These are phyloP conservation scores for Dactylellina haptotyla DNA, from an alignment of 2,329 filamentous ascomycete genomes.

Conservation along the genomic window DNA sequence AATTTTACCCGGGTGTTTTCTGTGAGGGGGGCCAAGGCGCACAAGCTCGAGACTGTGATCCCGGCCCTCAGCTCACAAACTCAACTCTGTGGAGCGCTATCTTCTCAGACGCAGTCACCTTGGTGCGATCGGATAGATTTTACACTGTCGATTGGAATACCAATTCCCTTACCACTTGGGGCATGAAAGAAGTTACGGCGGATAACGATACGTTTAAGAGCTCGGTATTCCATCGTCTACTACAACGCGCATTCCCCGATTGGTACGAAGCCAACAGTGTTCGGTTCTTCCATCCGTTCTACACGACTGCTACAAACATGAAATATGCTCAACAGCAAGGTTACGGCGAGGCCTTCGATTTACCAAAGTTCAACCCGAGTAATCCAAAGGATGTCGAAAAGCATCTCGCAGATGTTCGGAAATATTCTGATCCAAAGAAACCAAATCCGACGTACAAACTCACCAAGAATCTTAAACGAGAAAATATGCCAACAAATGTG, in stretches of 20 bases:
- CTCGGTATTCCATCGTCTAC: constrained; percentile 42
- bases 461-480: constrained; percentile 17
- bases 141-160: constrained; percentile 61
- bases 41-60: constrained; percentile 33
- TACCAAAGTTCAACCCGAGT: constrained; percentile 34
- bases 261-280: constrained; percentile 36
- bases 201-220: constrained; percentile 47
- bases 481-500: constrained; percentile 32
- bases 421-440: constrained; percentile 18
- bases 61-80: constrained; percentile 28
- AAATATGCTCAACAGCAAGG: constrained; percentile 42
- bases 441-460: constrained; percentile 37
- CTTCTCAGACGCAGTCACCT: constrained; percentile 70
- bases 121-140: constrained; percentile 71
- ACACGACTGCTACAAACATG: constrained; percentile 41
- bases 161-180: constrained; percentile 48
- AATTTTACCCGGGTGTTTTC: constrained; percentile 70
- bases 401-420: neutral
- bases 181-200: constrained; percentile 48
- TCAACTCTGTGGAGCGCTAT: constrained; percentile 68
- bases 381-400: constrained; percentile 24
- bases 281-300: constrained; percentile 52
- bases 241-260: constrained; percentile 50
- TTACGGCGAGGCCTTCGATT: constrained; percentile 36
- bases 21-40: constrained; percentile 62